Percentiles rank a stretch among this genome's conserved stretches.
Conservation (phyloP, 2,329 filamentous ascomycete species). For the Pseudogymnoascus sp. region DNA sequence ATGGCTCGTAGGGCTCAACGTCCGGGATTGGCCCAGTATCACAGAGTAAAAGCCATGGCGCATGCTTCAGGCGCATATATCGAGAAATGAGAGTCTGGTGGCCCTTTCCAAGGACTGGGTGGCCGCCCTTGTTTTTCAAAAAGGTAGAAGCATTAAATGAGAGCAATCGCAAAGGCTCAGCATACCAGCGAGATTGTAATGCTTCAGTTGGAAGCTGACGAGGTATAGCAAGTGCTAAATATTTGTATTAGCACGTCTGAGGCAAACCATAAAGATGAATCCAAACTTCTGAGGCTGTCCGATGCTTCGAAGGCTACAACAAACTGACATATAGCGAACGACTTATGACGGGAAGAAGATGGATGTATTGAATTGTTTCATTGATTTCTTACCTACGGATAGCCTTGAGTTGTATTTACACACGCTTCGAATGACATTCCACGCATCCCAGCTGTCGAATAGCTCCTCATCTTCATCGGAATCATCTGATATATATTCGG, state of each 20-base stretch:
- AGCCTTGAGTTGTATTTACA: conserved; percentile 81
- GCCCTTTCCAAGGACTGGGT: conserved; percentile 53
- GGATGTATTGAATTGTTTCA: conserved; percentile 21
- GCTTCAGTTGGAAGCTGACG: conserved; percentile 51
- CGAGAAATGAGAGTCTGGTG: conserved; percentile 56
- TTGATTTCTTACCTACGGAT: conserved; percentile 65
- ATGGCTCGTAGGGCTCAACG: conserved; percentile 27
- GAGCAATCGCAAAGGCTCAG: conserved; percentile 59
- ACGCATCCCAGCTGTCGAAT: conserved; percentile 85
- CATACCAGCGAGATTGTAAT: conserved; percentile 62
- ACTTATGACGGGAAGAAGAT: not conserved
- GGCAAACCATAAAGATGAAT: not conserved
- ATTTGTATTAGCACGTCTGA: conserved; percentile 3
- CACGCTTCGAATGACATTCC: conserved; percentile 78
- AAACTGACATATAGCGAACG: not conserved
- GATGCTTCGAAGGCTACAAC: not conserved
- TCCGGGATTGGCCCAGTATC: conserved; percentile 49
- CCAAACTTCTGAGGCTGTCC: not conserved
- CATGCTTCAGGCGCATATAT: conserved; percentile 58
- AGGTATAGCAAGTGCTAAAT: conserved; percentile 46
- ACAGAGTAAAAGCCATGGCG: conserved; percentile 57
- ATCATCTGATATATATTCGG: conserved; percentile 23
- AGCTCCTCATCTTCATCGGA: conserved; percentile 42
- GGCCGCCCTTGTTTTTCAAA: conserved; percentile 53
- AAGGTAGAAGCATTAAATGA: conserved; percentile 50